phyloP scores from a whole-genome alignment of 2,329 filamentous ascomycete species.

The Cladobotryum protrusum region DNA sequence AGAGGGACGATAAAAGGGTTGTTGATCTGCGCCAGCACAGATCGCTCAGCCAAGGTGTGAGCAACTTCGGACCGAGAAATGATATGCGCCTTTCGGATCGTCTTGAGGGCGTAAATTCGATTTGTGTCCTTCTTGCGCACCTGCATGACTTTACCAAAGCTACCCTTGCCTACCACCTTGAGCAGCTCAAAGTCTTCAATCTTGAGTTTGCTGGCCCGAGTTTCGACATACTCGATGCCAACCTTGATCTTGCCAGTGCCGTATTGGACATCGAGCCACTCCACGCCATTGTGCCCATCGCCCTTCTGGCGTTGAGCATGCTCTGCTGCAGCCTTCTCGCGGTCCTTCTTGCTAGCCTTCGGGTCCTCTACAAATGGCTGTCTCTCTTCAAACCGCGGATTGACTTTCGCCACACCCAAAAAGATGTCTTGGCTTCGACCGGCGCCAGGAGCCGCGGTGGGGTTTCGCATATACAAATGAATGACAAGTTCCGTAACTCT shows the following conservation, averaged over 20 bases:
- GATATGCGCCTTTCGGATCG: conserved; percentile 98
- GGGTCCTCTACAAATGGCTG: conserved; percentile 67
- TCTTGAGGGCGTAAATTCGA: conserved; percentile 98
- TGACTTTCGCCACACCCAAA: conserved; percentile 82
- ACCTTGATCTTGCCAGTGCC: conserved; percentile 84
- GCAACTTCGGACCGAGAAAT: conserved; percentile 97
- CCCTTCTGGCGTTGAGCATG: conserved; percentile 48
- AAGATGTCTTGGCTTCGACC: conserved; percentile 96
- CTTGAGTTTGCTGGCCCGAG: conserved; percentile 78
- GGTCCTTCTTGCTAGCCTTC: conserved; percentile 80
- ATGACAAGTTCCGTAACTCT: conserved; percentile 85
- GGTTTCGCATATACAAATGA: conserved; percentile 92
- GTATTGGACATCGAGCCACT: conserved; percentile 89
- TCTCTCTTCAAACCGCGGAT: conserved; percentile 84
- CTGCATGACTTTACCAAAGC: conserved; percentile 99
- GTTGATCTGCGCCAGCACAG: conserved; percentile 98
- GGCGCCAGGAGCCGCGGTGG: conserved; percentile 73
- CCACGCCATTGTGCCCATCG: conserved; percentile 63
- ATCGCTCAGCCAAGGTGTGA: conserved; percentile 92
- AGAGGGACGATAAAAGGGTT: conserved; percentile 98
- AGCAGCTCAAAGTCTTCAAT: conserved; percentile 96
- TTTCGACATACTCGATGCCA: conserved; percentile 93
- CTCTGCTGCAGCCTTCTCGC: conserved; percentile 67
- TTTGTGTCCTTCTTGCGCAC: conserved; percentile 96
- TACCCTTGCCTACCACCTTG: conserved; percentile 96